Evolutionary conservation across 345 rosid species (phyloP), one percentile per base, ranked within the genome.

Genomic region (Eutrema japonicum): DNA sequence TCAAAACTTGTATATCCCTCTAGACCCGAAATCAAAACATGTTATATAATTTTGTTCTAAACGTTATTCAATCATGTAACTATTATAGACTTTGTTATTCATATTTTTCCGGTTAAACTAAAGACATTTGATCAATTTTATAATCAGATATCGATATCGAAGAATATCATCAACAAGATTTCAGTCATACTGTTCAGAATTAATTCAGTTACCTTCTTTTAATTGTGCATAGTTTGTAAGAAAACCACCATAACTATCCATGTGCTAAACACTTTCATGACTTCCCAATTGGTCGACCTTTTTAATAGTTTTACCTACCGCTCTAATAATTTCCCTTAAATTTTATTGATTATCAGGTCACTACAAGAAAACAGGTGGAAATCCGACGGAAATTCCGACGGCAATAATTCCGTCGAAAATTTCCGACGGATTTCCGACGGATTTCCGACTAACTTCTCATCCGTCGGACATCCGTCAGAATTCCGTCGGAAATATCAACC

Each of bases 261-360:
- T 8, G 40, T 66, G 53, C 33, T 26, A 12, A 16, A 18, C 45
- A 32, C 33, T 11, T 64, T 36, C 57, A 65, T 66, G 38, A 26
- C 35, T 22, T n/a, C 37, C 13, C 27, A 65, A 36, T 8, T 18
- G 9, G 8, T 16, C 8, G 14, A 47, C 16, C 6, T 65, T 54
- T 45, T 33, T 7, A 0, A 56, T 57, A 16, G 14, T 13, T 68
- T 30, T 30, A 13, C 46, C 37, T 32, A 33, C 14, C 27, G 35
- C 8, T 43, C 54, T 22, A 56, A 29, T 30, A 67, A 5, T 56
- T 13, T 13, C 22, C 9, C n/a, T 22, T 4, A 42, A 29, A 41
- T 8, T 32, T 32, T 30, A 8, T 27, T 68, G 41, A 42, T 68
- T 43, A 10, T 32, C 53, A 16, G 13, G n/a, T n/a, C n/a, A n/a